Evolutionary conservation across 805 yeast genomes (phyloP).

Genomic region (Saccharomycopsis oosterbeekiorum): DNA sequence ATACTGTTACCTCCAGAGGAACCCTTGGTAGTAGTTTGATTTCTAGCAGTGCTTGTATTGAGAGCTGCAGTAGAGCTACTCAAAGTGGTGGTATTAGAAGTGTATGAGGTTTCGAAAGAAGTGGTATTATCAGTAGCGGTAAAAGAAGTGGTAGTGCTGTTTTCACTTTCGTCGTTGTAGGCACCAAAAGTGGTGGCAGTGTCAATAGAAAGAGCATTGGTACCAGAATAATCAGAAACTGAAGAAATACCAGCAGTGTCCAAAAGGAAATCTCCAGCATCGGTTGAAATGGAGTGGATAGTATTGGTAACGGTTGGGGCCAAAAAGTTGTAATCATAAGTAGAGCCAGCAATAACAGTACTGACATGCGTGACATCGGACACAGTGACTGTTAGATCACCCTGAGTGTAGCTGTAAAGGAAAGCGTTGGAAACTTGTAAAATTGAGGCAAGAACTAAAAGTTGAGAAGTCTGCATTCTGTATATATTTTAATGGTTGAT

Average conservation of each 20-base stretch:
- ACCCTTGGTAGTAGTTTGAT: neutral
- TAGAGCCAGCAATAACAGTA: constrained; percentile 13
- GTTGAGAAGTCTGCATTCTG: neutral
- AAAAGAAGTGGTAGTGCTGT: neutral
- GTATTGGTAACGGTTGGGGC: constrained; percentile 16
- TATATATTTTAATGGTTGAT: too few relatives aligned
- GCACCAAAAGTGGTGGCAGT: constrained; percentile 13
- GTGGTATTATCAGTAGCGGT: neutral
- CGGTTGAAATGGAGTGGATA: constrained; percentile 8
- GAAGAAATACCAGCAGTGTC: neutral
- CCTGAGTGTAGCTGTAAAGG: constrained; percentile 16
- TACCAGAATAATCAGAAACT: neutral
- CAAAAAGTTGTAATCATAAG: constrained; percentile 14
- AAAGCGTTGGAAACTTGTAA: constrained; percentile 7
- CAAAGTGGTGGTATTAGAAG: neutral
- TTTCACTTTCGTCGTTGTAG: neutral
- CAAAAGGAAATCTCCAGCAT: neutral
- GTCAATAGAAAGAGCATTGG: neutral
- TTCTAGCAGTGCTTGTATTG: neutral
- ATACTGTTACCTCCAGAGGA: constrained; percentile 3
- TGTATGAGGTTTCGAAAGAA: neutral
- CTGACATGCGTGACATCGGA: constrained; percentile 11
- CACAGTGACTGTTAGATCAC: constrained; percentile 12
- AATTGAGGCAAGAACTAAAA: neutral
- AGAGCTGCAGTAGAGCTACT: neutral